These are phyloP conservation scores for Exserohilum turcica DNA, from an alignment of 2,329 filamentous ascomycete genomes.

Conservation along the genomic window DNA sequence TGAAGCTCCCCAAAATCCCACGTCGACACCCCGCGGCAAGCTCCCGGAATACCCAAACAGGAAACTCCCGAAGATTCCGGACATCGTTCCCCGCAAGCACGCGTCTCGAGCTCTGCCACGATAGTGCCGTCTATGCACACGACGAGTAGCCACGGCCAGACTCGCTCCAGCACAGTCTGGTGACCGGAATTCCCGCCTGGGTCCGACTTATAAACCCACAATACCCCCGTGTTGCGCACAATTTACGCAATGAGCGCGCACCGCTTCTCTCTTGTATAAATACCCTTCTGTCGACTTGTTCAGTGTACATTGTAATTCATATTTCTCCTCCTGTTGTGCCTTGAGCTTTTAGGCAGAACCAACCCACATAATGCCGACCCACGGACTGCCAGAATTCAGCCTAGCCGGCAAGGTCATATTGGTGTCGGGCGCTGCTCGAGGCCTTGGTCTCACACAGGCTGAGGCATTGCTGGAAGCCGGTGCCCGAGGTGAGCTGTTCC, in stretches of 20 bases:
- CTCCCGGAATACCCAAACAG: slow-evolving; percentile 19
- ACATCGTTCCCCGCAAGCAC: slow-evolving; percentile 25
- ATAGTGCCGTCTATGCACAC: slow-evolving; percentile 7
- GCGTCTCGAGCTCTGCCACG: slow-evolving; percentile 8
- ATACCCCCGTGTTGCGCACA: slow-evolving; percentile 8
- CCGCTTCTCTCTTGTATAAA: slow-evolving; percentile 4
- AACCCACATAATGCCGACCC: slow-evolving; percentile 21
- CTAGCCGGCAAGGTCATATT: slow-evolving; percentile 72
- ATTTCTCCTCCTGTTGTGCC: not conserved
- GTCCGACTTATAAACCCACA: slow-evolving; percentile 13
- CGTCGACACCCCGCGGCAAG: slow-evolving; percentile 6
- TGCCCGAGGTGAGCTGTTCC: slow-evolving; percentile 59
- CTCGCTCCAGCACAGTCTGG: slow-evolving; percentile 5
- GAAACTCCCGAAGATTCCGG: slow-evolving; percentile 15
- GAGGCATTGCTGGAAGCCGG: slow-evolving; percentile 77
- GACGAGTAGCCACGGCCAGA: slow-evolving; percentile 8
- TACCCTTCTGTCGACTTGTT: not conserved
- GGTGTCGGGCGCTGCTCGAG: slow-evolving; percentile 73
- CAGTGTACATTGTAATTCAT: not conserved
- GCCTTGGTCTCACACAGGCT: slow-evolving; percentile 74
- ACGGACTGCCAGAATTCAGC: slow-evolving; percentile 72
- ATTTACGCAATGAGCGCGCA: slow-evolving; percentile 1
- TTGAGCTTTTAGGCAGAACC: not conserved
- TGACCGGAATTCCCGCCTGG: slow-evolving; percentile 2
- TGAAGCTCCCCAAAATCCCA: slow-evolving; percentile 4